Evolutionary conservation across 495 filamentous ascomycete genomes (phyloP), one percentile per base, ranked within the genome.

Genomic region (Penicillium manginii): DNA sequence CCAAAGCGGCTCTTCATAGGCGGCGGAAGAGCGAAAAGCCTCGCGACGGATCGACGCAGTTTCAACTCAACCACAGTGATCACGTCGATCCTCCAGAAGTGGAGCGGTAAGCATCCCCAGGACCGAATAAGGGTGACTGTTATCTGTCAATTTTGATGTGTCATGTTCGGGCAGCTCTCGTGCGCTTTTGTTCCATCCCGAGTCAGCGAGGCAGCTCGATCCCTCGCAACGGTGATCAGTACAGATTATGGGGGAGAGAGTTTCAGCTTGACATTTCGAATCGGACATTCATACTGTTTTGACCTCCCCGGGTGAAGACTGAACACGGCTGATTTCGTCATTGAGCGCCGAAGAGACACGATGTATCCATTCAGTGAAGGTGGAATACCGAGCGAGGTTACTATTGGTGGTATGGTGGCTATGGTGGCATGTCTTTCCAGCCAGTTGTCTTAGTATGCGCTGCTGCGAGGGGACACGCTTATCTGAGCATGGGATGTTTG

Each of bases 111-210:
- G 39, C 15, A 17, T 18, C 10, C 19, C 14, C 26, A 49, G 35
- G 35, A 35, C 32, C 58, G 19, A 52, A 49, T 55, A 26, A 52
- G 10, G 15, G 18, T 19, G 29, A 50, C 31, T 55, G 51, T 52
- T 60, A 57, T 52, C 54, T 42, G 50, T 60, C 57, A 51, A 50
- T 55, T 64, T 51, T 32, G 57, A 64, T 60, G 62, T 58, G 51
- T 64, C 62, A 63, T 55, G 26, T 22, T 48, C n/a, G 19, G 18
- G 11, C 2, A 23, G 45, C 45, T 47, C 45, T 47, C 45, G 45
- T 47, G 21, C 21, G 40, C 17, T n/a, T 9, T 43, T 17, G 19
- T 11, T 26, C 39, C 9, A 23, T n/a, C 15, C 45, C 21, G 45
- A 26, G 10, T 29, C 26, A 29, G 26, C 10, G 15, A 47, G 45